A percentile compares a stretch with the other conserved stretches of the same genome.
Evolutionary conservation across 2,329 filamentous ascomycete species (phyloP).

Genomic region (Daldinia eschscholtzii): DNA sequence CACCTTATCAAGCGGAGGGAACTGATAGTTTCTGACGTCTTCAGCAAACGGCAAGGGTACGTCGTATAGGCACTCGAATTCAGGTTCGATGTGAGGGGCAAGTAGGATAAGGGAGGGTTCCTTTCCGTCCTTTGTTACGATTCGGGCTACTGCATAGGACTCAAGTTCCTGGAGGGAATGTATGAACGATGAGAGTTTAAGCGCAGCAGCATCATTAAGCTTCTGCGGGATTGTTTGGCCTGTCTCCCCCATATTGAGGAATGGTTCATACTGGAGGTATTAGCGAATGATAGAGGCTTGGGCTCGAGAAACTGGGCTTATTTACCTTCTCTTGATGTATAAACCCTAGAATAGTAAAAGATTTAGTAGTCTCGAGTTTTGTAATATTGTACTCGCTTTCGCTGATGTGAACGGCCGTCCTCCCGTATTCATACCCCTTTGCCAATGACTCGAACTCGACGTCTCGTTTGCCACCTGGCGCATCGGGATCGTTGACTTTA

Average conservation of each 20-base stretch:
- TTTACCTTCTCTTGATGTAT: conserved; percentile 77
- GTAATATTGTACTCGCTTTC: conserved; percentile 89
- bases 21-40: conserved; percentile 90
- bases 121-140: conserved; percentile 87
- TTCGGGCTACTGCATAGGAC: conserved; percentile 85
- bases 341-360: conserved; percentile 89
- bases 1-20: conserved; percentile 89
- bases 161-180: conserved; percentile 88
- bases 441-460: conserved; percentile 85
- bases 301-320: background rate
- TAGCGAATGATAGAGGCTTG: conserved; percentile 31
- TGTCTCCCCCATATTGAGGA: conserved; percentile 85
- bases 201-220: conserved; percentile 81
- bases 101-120: conserved; percentile 82
- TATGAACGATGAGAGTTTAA: conserved; percentile 90
- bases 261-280: conserved; percentile 77
- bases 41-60: conserved; percentile 93
- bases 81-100: conserved; percentile 81
- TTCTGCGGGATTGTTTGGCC: conserved; percentile 83
- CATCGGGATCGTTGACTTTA: conserved; percentile 79
- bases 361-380: conserved; percentile 81
- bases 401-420: conserved; percentile 90
- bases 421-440: conserved; percentile 94
- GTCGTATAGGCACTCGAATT: conserved; percentile 89
- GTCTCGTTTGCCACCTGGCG: conserved; percentile 83